Evolutionary conservation across 139 green algal species (phyloP).

Genomic region (Picochlorum sp.): DNA sequence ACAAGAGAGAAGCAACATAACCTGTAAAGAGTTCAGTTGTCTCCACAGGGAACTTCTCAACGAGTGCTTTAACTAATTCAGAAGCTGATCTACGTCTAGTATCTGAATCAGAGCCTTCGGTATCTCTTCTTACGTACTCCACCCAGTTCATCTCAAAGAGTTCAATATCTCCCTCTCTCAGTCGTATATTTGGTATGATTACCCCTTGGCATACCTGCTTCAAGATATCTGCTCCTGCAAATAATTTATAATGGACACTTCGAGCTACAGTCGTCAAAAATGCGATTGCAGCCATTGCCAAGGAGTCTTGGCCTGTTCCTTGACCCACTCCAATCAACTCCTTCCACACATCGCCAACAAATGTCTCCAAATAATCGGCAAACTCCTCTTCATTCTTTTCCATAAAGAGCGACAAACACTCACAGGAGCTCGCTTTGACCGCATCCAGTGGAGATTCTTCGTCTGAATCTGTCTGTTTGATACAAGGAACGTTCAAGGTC

Average conservation of each 20-base stretch:
- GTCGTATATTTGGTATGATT: conserved; percentile 75
- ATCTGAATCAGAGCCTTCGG: conserved; percentile 90
- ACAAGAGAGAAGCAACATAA: conserved; percentile 63
- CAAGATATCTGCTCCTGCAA: conserved; percentile 39
- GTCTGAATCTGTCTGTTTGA: conserved; percentile 55
- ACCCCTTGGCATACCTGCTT: conserved; percentile 75
- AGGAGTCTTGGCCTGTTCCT: conserved; percentile 56
- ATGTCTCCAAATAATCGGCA: conserved; percentile 52
- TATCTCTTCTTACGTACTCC: conserved; percentile 91
- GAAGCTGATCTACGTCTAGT: conserved; percentile 81
- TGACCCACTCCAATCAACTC: conserved; percentile 62
- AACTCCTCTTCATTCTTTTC: conserved; percentile 97
- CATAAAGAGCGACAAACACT: conserved; percentile 74
- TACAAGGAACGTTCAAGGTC: conserved; percentile 35
- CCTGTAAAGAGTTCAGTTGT: conserved; percentile 71
- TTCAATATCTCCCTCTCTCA: conserved; percentile 66
- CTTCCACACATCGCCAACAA: conserved; percentile 76
- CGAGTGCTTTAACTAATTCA: conserved; percentile 81
- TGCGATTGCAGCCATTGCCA: conserved; percentile 83
- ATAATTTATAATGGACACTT: conserved; percentile 74
- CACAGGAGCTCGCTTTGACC: conserved; percentile 58
- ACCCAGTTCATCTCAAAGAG: conserved; percentile 90
- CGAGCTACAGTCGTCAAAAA: conserved; percentile 86
- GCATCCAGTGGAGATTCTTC: conserved; percentile 52
- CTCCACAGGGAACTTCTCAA: conserved; percentile 62